Conservation (phyloP, 139 green algal genomes). For the Diplosphaera chodatii region DNA sequence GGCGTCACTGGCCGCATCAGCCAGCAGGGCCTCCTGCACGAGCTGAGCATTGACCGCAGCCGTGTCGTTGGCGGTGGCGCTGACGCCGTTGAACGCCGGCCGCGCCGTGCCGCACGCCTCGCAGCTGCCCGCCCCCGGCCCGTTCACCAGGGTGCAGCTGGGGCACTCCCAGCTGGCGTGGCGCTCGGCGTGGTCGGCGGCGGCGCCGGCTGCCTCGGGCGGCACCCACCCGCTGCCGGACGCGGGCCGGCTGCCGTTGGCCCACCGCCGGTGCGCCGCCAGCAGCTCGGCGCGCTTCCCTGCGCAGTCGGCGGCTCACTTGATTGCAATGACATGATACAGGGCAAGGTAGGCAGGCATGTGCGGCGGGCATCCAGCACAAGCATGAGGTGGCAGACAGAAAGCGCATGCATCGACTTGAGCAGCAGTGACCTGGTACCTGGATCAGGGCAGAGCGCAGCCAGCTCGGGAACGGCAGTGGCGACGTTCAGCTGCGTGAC, state of each 20-base stretch:
- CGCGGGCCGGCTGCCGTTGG: background rate
- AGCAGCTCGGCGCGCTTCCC: constrained; percentile 46
- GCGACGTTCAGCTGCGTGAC: constrained; percentile 47
- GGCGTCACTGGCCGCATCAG: background rate
- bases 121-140: constrained; percentile 26
- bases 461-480: constrained; percentile 52
- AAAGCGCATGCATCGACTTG: too few relatives aligned
- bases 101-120: constrained; percentile 37
- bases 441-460: constrained; percentile 52
- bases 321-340: too few relatives aligned
- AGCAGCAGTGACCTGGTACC: too few relatives aligned
- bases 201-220: constrained; percentile 54
- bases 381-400: too few relatives aligned
- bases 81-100: background rate
- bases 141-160: constrained; percentile 51
- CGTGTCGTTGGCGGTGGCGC: background rate
- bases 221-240: constrained; percentile 51
- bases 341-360: too few relatives aligned
- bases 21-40: background rate
- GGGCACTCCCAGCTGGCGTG: constrained; percentile 42
- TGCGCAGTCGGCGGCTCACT: too few relatives aligned
- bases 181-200: constrained; percentile 28
- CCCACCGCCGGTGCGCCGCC: constrained; percentile 28
- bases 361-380: too few relatives aligned
- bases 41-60: background rate